phyloP scores from a whole-genome alignment of 305 asterid species.

The Lippia alba region DNA sequence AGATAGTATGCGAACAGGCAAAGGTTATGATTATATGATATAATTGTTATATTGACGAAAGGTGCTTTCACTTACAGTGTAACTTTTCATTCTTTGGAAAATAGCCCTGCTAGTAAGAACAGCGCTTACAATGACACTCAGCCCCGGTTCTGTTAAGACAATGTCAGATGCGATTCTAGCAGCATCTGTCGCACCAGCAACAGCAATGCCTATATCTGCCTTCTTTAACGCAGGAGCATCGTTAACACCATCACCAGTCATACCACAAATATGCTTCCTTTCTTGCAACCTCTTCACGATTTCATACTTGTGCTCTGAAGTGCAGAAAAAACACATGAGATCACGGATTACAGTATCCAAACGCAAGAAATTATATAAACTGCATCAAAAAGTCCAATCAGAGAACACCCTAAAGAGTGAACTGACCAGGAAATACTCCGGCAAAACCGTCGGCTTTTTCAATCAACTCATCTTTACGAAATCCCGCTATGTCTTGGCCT shows the following conservation, averaged over 20 bases:
- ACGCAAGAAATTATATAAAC: no score
- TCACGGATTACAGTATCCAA: no score
- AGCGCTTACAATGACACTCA: slow-evolving; percentile 52
- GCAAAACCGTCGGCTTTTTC: not conserved
- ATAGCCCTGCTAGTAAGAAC: slow-evolving; percentile 26
- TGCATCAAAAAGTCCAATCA: no score
- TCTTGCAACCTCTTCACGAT: slow-evolving; percentile 54
- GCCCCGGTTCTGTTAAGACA: not conserved
- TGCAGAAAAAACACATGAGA: no score
- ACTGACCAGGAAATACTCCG: no score
- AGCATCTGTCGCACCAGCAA: not conserved
- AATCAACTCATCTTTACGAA: no score
- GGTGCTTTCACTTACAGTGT: slow-evolving; percentile 3
- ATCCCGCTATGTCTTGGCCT: no score
- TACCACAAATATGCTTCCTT: slow-evolving; percentile 55
- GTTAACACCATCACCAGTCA: slow-evolving; percentile 63
- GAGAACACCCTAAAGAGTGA: no score
- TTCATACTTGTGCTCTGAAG: slow-evolving; percentile 49
- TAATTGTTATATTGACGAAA: no score
- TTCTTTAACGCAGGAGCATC: slow-evolving; percentile 27
- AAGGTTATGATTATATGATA: no score
- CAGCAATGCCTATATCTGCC: not conserved
- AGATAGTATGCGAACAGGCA: no score
- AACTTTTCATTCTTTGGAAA: slow-evolving; percentile 58
- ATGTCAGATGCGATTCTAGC: not conserved